Conservation (phyloP, 2,329 filamentous ascomycete genomes). For the Ramichloridium luteum region DNA sequence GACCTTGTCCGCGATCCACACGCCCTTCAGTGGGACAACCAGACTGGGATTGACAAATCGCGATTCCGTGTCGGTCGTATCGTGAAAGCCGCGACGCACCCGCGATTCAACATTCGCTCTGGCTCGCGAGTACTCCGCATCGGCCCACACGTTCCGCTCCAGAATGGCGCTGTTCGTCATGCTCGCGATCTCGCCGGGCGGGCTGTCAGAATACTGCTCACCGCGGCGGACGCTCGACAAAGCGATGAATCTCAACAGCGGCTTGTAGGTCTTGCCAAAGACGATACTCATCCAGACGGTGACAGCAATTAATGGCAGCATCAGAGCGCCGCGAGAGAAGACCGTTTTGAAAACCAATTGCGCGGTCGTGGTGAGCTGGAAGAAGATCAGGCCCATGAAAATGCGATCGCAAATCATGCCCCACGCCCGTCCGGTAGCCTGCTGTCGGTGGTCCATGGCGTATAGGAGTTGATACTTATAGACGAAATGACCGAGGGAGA, state of each 20-base stretch:
- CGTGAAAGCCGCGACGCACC: slow-evolving; percentile 48
- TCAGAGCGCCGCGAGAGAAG: slow-evolving; percentile 57
- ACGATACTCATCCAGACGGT: slow-evolving; percentile 86
- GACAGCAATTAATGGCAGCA: slow-evolving; percentile 63
- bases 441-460: slow-evolving; percentile 93
- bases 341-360: slow-evolving; percentile 65
- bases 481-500: slow-evolving; percentile 65
- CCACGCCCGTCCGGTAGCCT: slow-evolving; percentile 89
- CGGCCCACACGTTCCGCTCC: slow-evolving; percentile 30
- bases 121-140: slow-evolving; percentile 7
- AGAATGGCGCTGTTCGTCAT: slow-evolving; percentile 17
- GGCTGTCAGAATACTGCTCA: slow-evolving; percentile 26
- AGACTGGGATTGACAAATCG: slow-evolving; percentile 69
- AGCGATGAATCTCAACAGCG: slow-evolving; percentile 84
- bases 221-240: slow-evolving; percentile 66
- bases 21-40: slow-evolving; percentile 37
- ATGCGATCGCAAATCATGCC: slow-evolving; percentile 91
- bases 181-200: slow-evolving; percentile 13
- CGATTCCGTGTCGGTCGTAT: slow-evolving; percentile 56
- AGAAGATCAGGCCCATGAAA: slow-evolving; percentile 72
- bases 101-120: slow-evolving; percentile 7
- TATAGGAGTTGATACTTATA: slow-evolving; percentile 98
- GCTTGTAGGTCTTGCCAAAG: slow-evolving; percentile 69
- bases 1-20: slow-evolving; percentile 21
- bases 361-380: slow-evolving; percentile 83